Conservation (phyloP, 108 stramenopile species). For the Cyclotella atomus region DNA sequence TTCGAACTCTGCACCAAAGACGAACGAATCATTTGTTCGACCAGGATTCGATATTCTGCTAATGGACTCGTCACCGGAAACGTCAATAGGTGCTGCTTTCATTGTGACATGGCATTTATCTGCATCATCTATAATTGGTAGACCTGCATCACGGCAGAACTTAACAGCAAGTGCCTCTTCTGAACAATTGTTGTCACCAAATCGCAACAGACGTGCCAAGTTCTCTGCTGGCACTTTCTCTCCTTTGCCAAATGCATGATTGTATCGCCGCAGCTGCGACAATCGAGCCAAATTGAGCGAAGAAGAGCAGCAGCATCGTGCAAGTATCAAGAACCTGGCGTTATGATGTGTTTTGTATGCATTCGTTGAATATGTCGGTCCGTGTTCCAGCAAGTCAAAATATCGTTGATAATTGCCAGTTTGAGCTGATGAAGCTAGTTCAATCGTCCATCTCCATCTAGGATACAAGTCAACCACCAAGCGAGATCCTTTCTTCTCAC, state of each 20-base stretch:
- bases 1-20: constrained; percentile 40
- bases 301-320: constrained; percentile 43
- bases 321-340: constrained; percentile 44
- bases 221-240: constrained; percentile 40
- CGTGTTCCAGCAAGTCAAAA: constrained; percentile 36
- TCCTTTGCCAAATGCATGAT: constrained; percentile 47
- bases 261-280: constrained; percentile 34
- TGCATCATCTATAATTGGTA: constrained; percentile 34
- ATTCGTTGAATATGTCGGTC: constrained; percentile 23
- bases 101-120: constrained; percentile 17
- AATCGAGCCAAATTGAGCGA: constrained; percentile 48
- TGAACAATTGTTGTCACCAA: not conserved
- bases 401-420: constrained; percentile 49
- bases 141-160: constrained; percentile 48
- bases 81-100: constrained; percentile 49
- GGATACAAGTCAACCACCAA: constrained; percentile 32
- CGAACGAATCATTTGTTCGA: constrained; percentile 45
- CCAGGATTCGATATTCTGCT: constrained; percentile 49
- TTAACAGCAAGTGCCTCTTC: constrained; percentile 18
- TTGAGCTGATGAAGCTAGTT: constrained; percentile 39
- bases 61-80: constrained; percentile 27
- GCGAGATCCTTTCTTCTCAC: not conserved
- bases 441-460: constrained; percentile 55
- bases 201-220: constrained; percentile 38
- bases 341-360: constrained; percentile 10